Base-by-base conservation (phyloP, 495 filamentous ascomycete species). In the Annulohypoxylon bovei region DNA sequence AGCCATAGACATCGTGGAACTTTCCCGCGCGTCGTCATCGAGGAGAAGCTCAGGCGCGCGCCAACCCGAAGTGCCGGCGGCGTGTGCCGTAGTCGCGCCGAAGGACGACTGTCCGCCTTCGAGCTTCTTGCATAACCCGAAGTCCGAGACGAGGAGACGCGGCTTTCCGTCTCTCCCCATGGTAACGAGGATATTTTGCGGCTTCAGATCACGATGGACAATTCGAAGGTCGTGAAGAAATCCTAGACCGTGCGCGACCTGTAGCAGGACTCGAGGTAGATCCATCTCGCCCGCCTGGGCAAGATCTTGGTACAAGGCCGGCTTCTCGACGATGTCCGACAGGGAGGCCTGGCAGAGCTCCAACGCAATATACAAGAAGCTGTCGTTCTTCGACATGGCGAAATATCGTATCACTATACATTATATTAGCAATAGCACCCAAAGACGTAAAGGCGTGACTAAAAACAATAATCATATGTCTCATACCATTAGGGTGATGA, bases 91-190 rank as follows among this genome's bases (percentile, higher is more conserved):
- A 3, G 95, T 97, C 6, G 94, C 93, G 18, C 94, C 90, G 77
- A 98, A 94, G 0, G 95, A 98, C 53, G 93, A 97, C 73, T 94
- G 93, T 47, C 96, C 94, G 60, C 92, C 93, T 61, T 98, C 95
- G n/a, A 99, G 81, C 75, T 97, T 98, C 85, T 98, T 98, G 79
- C 95, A 98, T 18, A 99, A 87, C 11, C 95, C 95, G 78, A 99
- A 99, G 79, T 98, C 95, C 0, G 96, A 98, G 33, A 99, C 97
- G 8, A 98, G 88, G 3, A 98, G 83, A 14, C 95, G 91, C 30
- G 90, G 89, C 44, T 79, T 83, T n/a, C 84, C 82, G 49, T 85
- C 82, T 78, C 88, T 80, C 80, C 83, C 81, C 78, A 87, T 83
- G 40, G 84, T 82, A 53, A 97, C 93, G 0, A 99, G 85, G 47